Base-by-base conservation (phyloP, 495 filamentous ascomycete species). In the Talaromyces proteolyticus region DNA sequence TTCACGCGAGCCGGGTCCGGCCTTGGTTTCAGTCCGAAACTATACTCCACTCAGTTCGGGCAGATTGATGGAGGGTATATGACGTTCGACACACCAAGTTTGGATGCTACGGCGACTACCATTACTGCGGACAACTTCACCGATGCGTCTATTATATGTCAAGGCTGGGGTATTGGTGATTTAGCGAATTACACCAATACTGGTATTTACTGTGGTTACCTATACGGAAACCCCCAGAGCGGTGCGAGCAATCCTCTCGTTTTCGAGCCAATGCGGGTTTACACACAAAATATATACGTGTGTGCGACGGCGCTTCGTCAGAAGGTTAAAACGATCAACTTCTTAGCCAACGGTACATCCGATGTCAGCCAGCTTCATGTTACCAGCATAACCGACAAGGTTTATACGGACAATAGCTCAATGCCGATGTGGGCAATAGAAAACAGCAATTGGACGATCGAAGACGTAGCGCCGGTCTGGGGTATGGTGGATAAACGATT, bases 151-250 rank as follows among this genome's bases (percentile, higher is more conserved):
- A 50, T 53, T 20, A 41, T 57, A 11, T 72, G 65, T 50, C 24
- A 44, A n/a, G 62, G 58, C 18, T 57, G 55, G 25, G 57, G 49
- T 10, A 48, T 23, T 4, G 49, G 39, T 6, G 58, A 67, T 48
- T 37, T 52, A 11, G 70, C 66, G 4, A 75, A 74, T 46, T 62
- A 69, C 40, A 66, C 56, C 22, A 75, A 65, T 52, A 62, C 70
- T 18, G 56, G 50, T 8, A 56, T 66, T 6, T 42, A 49, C 8
- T 77, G 73, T 47, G 65, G 66, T 5, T 44, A 64, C 14, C 54
- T 76, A 24, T 54, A 54, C 18, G 69, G 70, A 4, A 64, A 59
- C 5, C 56, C 73, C 0, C 37, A 51, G 34, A 58, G 66, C 2
- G 41, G 52, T 7, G 63, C 68, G 41, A 59, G 53, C 4, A 45